phyloP scores from a whole-genome alignment of 2,329 filamentous ascomycete genomes.

The Orbilia javanica region DNA sequence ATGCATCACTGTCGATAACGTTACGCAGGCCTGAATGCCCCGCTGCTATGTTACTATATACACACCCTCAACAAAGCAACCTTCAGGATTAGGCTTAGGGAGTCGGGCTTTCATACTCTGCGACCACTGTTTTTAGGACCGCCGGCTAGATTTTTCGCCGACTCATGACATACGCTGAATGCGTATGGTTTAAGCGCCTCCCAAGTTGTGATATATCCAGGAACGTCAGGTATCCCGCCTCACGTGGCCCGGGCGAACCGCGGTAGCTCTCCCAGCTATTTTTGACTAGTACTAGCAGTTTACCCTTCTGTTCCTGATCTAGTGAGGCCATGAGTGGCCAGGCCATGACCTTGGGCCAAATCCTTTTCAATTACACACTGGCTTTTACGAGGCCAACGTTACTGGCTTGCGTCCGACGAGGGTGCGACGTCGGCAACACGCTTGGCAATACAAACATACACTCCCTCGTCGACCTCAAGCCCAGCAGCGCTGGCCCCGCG shows the following conservation, averaged over 20 bases:
- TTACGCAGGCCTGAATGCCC: conserved; percentile 2
- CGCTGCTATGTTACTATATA: not conserved
- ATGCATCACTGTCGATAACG: conserved; percentile 15
- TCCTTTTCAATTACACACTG: too few relatives aligned
- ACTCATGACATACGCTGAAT: not conserved
- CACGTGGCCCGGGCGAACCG: not conserved
- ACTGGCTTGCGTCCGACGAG: too few relatives aligned
- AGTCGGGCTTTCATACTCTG: conserved; percentile 1
- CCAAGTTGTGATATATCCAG: not conserved
- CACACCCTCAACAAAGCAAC: not conserved
- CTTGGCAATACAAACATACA: not conserved
- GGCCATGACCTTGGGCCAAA: too few relatives aligned
- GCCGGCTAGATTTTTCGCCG: conserved; percentile 20
- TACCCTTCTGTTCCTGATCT: too few relatives aligned
- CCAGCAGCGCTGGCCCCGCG: too few relatives aligned
- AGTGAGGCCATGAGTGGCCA: too few relatives aligned
- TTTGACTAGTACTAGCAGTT: too few relatives aligned
- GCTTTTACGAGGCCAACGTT: too few relatives aligned
- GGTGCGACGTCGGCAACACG: not conserved
- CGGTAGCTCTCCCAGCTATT: too few relatives aligned
- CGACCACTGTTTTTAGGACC: not conserved
- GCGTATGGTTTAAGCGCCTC: conserved; percentile 7
- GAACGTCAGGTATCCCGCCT: not conserved
- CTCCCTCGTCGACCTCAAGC: too few relatives aligned
- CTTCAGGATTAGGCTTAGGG: not conserved